Conservation (phyloP, 306 rosid species). For the Fragaria vesca region DNA sequence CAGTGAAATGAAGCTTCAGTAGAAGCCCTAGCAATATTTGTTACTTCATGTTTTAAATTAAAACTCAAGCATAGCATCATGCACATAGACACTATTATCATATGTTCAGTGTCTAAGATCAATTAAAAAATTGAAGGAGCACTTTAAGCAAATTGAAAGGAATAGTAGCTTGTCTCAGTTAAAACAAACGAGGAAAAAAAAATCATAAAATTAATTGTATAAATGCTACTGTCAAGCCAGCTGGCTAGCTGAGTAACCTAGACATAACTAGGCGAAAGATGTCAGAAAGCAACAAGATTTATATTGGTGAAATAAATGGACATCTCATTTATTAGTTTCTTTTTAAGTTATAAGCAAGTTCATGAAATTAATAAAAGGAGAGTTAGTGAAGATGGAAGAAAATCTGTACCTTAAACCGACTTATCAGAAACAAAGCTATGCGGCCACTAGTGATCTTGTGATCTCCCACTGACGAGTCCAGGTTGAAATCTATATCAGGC, state of each 20-base stretch:
- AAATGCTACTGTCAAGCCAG: neutral
- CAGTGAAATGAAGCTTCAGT: conserved; percentile 34
- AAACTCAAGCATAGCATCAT: neutral
- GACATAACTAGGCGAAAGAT: neutral
- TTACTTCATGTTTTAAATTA: neutral
- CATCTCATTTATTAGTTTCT: neutral
- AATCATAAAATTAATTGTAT: neutral
- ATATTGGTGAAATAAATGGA: neutral
- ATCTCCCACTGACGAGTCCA: conserved; percentile 86
- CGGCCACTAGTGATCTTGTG: conserved; percentile 73
- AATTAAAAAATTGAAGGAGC: neutral
- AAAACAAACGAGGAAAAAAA: neutral
- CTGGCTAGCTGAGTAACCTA: neutral
- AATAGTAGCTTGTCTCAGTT: neutral
- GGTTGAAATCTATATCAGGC: conserved; percentile 76
- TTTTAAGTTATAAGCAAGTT: neutral
- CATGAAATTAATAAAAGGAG: neutral
- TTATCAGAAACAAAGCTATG: conserved; percentile 59
- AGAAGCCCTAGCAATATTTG: conserved; percentile 4
- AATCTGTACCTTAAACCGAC: conserved; percentile 71
- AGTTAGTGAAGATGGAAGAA: conserved; percentile 6
- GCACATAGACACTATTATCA: neutral
- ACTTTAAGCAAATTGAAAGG: neutral
- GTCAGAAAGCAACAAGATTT: neutral
- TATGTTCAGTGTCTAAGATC: neutral